Conservation (phyloP, 768 basidiomycete genomes). For the Boletus patriciae region DNA sequence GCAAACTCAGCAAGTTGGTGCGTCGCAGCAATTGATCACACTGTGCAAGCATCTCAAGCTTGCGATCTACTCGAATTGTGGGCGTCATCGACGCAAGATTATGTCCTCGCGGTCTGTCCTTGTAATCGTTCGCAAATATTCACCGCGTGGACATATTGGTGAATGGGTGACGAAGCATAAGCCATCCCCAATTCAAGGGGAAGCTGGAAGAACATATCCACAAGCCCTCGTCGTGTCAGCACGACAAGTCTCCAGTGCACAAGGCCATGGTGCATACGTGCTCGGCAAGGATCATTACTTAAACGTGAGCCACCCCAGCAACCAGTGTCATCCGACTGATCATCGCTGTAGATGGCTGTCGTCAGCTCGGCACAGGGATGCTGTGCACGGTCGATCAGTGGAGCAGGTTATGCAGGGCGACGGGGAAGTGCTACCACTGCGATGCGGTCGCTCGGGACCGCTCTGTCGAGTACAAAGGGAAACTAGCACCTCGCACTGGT, state of each 20-base stretch:
- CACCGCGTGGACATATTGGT: not conserved
- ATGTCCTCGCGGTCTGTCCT: not conserved
- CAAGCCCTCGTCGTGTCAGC: not conserved
- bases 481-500: too few species aligned
- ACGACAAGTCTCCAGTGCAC: not conserved
- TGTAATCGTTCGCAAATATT: not conserved
- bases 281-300: not conserved
- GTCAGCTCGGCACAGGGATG: not conserved
- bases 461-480: not conserved
- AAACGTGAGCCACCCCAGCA: not conserved
- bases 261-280: not conserved
- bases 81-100: not conserved
- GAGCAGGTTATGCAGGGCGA: not conserved
- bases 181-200: not conserved
- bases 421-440: too few species aligned
- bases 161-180: not conserved
- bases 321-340: not conserved
- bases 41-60: not conserved
- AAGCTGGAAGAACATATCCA: too few species aligned
- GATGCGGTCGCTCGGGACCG: not conserved
- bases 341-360: not conserved
- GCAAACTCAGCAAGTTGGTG: not conserved
- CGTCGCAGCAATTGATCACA: too few species aligned
- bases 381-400: slow-evolving; percentile 2
- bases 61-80: too few species aligned